Evolutionary conservation across 352 stramenopile genomes (phyloP).

Genomic region (Globisporangium sylvaticum): DNA sequence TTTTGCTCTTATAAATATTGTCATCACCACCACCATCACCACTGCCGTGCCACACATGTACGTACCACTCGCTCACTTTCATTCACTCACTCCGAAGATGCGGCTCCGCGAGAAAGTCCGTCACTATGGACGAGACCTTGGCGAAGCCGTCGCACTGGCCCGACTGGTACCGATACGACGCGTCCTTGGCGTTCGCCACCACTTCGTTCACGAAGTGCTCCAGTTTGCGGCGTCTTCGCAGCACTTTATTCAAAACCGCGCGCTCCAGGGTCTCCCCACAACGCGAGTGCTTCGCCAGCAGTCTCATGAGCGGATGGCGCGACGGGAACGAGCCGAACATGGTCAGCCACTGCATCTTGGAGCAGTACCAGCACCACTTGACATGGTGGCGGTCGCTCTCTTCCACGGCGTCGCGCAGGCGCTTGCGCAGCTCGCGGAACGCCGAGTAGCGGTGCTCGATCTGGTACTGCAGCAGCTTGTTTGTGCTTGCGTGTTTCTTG

Average conservation of each 20-base stretch:
- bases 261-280: conserved; percentile 4
- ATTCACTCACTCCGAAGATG: conserved; percentile 7
- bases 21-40: neutral
- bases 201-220: conserved; percentile 42
- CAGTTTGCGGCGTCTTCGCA: conserved; percentile 28
- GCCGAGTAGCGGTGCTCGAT: conserved; percentile 51
- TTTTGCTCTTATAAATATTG: neutral
- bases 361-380: conserved; percentile 62
- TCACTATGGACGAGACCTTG: conserved; percentile 42
- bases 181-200: conserved; percentile 37
- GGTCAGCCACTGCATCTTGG: conserved; percentile 35
- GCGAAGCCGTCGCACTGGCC: conserved; percentile 44
- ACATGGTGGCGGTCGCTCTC: conserved; percentile 29
- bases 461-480: conserved; percentile 24
- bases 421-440: conserved; percentile 41
- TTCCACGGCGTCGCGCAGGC: conserved; percentile 24
- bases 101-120: conserved; percentile 47
- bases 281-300: conserved; percentile 17
- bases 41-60: no score
- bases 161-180: conserved; percentile 44
- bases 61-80: no score
- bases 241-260: conserved; percentile 17
- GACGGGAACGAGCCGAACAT: conserved; percentile 40
- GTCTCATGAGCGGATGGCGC: conserved; percentile 24
- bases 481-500: neutral